Base-by-base conservation (phyloP, 2,329 filamentous ascomycete genomes). In the Sarocladiaceae sp. region DNA sequence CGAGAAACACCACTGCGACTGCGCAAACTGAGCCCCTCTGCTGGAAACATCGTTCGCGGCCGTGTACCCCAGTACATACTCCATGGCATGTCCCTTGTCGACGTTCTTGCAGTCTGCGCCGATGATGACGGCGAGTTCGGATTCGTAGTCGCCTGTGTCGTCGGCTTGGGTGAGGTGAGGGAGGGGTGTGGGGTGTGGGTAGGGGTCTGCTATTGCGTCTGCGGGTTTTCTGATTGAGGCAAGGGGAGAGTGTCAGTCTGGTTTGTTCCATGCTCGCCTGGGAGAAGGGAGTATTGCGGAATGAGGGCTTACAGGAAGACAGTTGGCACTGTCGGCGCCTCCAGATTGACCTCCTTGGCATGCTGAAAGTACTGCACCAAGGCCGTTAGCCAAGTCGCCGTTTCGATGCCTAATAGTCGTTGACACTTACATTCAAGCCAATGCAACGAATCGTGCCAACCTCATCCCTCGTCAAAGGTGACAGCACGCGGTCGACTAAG, bases 21-120 rank as follows among this genome's bases (percentile, higher is more conserved):
- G 73, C 22, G 71, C 68, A 57, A 75, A 71, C 66, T 84, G 80
- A 47, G 71, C 71, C 50, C 76, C 75, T 5, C 80, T 76, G 54
- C 76, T 79, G 2, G 78, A 81, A 11, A 84, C 73, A 62, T 84
- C 80, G 65, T 84, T 84, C 55, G 74, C 55, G 8, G 64, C 64
- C 31, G 62, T 64, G 57, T 54, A 25, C n/a, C 22, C 53, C 29
- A 54, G 51, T 15, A 54, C 47, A 29, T 54, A 54, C 18, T 53
- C 52, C 17, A 54, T 33, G 17, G 44, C 51, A 15, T 54, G 36
- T 12, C 23, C 47, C 44, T 50, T 22, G 17, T 26, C 13, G 20
- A 49, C 50, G 25, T 51, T 40, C 26, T 51, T 37, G 36, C 22
- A 36, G 13, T 10, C 37, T 37, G 50, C 29, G 12, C 49, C 49